phyloP scores from a whole-genome alignment of 768 basidiomycete species.

The Psilocybe tampanensis region DNA sequence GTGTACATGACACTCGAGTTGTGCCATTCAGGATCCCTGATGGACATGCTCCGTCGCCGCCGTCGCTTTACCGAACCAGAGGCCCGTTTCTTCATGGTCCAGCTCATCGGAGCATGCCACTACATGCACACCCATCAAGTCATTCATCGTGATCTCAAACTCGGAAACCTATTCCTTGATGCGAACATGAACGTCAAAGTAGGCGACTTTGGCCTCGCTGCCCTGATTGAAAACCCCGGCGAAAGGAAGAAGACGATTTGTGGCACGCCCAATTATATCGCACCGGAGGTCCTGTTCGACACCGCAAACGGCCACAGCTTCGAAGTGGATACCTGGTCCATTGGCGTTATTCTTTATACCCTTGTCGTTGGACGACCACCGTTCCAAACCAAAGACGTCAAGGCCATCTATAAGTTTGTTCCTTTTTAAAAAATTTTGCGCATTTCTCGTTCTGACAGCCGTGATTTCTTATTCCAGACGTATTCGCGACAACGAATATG shows the following conservation, averaged over 20 bases:
- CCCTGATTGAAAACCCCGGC: constrained; percentile 93
- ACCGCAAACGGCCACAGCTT: constrained; percentile 96
- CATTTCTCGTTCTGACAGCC: no score
- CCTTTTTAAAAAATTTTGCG: no score
- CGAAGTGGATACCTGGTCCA: constrained; percentile 98
- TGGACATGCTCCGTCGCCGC: constrained; percentile 88
- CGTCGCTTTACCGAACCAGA: constrained; percentile 91
- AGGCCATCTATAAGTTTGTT: constrained; percentile 96
- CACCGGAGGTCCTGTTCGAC: constrained; percentile 96
- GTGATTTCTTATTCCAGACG: constrained; percentile 59
- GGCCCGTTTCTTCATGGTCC: constrained; percentile 89
- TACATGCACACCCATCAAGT: constrained; percentile 98
- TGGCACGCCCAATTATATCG: constrained; percentile 98
- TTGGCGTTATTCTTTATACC: constrained; percentile 96
- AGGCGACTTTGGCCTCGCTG: constrained; percentile 96
- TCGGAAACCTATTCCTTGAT: constrained; percentile 95
- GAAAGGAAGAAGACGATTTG: constrained; percentile 99
- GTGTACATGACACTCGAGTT: constrained; percentile 98
- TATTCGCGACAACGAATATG: constrained; percentile 92
- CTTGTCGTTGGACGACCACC: constrained; percentile 94
- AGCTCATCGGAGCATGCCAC: constrained; percentile 93
- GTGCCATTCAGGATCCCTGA: constrained; percentile 86
- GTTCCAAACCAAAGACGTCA: constrained; percentile 98
- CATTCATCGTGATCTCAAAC: constrained; percentile 96
- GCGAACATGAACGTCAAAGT: constrained; percentile 93